Evolutionary conservation across 768 basidiomycete genomes (phyloP).

Genomic region (Leccinum broughii): DNA sequence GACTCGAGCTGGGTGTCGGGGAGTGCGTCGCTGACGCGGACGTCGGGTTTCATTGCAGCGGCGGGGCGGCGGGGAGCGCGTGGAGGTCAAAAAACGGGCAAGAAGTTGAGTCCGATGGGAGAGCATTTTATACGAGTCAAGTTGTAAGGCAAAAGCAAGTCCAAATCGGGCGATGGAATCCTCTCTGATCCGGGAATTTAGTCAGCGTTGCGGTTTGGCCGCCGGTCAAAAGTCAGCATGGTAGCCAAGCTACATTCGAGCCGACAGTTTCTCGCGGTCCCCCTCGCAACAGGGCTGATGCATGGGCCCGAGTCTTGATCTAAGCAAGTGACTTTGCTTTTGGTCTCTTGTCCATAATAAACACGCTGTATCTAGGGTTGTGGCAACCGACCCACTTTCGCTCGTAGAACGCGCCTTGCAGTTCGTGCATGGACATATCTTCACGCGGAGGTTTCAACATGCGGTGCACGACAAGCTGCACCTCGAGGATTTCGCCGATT

Average conservation of each 20-base stretch:
- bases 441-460: not conserved
- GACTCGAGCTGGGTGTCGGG: conserved; percentile 16
- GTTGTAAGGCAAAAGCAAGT: not conserved
- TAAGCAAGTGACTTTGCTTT: not conserved
- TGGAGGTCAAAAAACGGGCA: not conserved
- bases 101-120: not conserved
- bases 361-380: conserved; percentile 14
- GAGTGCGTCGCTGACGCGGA: conserved; percentile 12
- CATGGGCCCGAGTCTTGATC: not conserved
- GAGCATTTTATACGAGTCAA: not conserved
- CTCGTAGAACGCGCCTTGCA: conserved; percentile 14
- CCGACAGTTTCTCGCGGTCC: not conserved
- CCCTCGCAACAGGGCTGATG: conserved; percentile 8
- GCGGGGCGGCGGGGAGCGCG: not conserved
- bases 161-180: not conserved
- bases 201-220: not conserved
- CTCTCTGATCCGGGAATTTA: not conserved
- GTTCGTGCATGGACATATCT: conserved; percentile 4
- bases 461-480: not conserved
- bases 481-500: conserved; percentile 2
- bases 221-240: not conserved
- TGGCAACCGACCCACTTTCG: not conserved
- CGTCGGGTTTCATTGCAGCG: conserved; percentile 10
- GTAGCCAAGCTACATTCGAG: not conserved
- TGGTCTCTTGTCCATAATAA: not conserved